Conservation (phyloP, 805 yeast species). For the Candida sanyiensis region DNA sequence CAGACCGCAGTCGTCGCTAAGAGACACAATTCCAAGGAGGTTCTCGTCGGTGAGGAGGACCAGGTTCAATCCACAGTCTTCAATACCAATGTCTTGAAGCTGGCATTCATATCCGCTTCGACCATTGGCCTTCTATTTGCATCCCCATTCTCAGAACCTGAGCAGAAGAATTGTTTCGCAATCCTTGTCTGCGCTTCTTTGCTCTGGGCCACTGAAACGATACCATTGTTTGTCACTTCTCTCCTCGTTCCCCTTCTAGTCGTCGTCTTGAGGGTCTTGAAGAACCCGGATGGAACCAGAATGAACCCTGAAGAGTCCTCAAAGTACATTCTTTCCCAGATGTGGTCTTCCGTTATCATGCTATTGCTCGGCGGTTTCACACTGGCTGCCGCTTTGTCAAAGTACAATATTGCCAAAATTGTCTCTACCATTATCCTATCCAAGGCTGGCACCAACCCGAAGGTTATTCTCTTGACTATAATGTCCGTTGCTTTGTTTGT, state of each 20-base stretch:
- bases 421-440: slow-evolving; percentile 78
- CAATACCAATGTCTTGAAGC: slow-evolving; percentile 36
- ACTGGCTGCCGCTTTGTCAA: slow-evolving; percentile 89
- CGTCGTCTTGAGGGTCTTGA: slow-evolving; percentile 65
- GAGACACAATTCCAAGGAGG: slow-evolving; percentile 21
- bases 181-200: slow-evolving; percentile 74
- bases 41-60: slow-evolving; percentile 25
- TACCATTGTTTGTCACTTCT: slow-evolving; percentile 89
- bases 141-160: slow-evolving; percentile 51
- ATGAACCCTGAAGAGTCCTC: slow-evolving; percentile 67
- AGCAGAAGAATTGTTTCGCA: slow-evolving; percentile 78
- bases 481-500: slow-evolving; percentile 84
- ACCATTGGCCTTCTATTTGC: slow-evolving; percentile 41
- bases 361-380: slow-evolving; percentile 90
- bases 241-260: slow-evolving; percentile 75
- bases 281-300: slow-evolving; percentile 45
- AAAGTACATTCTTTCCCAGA: slow-evolving; percentile 69
- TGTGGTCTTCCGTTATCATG: slow-evolving; percentile 96
- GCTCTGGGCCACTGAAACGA: slow-evolving; percentile 92
- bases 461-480: slow-evolving; percentile 65
- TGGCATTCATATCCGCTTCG: slow-evolving; percentile 41
- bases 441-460: slow-evolving; percentile 82
- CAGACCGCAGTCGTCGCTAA: slow-evolving; percentile 58
- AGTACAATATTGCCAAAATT: slow-evolving; percentile 81
- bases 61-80: slow-evolving; percentile 18